A percentile compares a stretch with the other conserved stretches of the same genome.
These are phyloP conservation scores for Phialophora expanda DNA, from an alignment of 2,329 filamentous ascomycete genomes.

Conservation along the genomic window DNA sequence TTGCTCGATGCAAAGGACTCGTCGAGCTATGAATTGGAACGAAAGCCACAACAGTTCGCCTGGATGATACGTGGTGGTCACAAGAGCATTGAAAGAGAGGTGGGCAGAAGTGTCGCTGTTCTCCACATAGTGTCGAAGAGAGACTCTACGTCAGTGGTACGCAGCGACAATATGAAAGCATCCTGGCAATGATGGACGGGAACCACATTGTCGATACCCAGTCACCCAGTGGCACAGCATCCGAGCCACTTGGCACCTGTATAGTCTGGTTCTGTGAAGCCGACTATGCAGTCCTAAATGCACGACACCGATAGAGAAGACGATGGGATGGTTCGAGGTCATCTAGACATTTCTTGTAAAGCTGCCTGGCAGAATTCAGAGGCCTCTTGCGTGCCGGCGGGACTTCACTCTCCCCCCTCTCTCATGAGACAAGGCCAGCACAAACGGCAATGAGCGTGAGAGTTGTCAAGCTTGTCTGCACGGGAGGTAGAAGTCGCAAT, in stretches of 20 bases:
- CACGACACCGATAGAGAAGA: conserved; percentile 28
- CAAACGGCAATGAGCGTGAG: too few species aligned
- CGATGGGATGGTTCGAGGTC: conserved; percentile 9
- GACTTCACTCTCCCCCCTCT: background rate
- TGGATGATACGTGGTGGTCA: conserved; percentile 36
- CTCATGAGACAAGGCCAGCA: too few species aligned
- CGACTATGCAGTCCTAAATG: conserved; percentile 30
- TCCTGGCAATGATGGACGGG: conserved; percentile 33
- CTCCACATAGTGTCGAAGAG: conserved; percentile 35
- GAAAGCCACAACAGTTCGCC: conserved; percentile 33
- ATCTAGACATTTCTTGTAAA: background rate
- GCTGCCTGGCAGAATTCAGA: too few species aligned
- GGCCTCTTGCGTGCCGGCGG: too few species aligned
- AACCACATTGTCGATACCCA: conserved; percentile 18
- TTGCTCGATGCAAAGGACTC: conserved; percentile 32
- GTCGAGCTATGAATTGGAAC: conserved; percentile 28
- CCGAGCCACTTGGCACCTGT: conserved; percentile 26
- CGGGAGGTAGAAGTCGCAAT: too few species aligned
- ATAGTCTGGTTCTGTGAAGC: conserved; percentile 38
- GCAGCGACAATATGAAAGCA: conserved; percentile 32
- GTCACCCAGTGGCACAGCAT: background rate
- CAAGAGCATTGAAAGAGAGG: conserved; percentile 30
- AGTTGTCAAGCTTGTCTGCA: too few species aligned
- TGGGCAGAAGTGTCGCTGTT: conserved; percentile 35
- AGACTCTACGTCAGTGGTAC: conserved; percentile 34